Evolutionary conservation across 2,329 filamentous ascomycete species (phyloP), one percentile per base, ranked within the genome.

Genomic region (Lachnellula suecica): DNA sequence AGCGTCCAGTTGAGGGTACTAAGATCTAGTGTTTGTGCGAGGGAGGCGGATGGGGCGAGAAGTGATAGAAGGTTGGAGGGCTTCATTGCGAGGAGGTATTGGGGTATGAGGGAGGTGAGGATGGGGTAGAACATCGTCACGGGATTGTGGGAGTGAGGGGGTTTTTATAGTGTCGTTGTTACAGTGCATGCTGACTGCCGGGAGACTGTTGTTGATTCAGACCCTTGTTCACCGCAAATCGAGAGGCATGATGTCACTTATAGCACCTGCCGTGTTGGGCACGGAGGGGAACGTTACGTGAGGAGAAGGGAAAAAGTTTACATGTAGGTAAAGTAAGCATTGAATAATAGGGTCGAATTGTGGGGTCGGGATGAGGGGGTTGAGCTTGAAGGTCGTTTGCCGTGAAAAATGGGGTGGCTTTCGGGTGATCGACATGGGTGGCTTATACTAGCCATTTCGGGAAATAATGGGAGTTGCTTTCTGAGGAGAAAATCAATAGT

Each of bases 1-100:
- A 59, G 24, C 1, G 47, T 57, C 58, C 58, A 60, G 35, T 55
- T 8, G 8, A 38, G 40, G 9, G 44, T 48, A 20, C 52, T 49
- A 13, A 60, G 47, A 44, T 59, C 50, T 17, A 57, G 13, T 20
- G 56, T 43, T 22, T 51, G 51, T 23, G 49, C 2, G 56, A 49
- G 11, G 31, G 19, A 4, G 38, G 43, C 38, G 48, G 41, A 2
- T 31, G 19, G 29, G 19, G 38, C 4, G 57, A 19, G 1, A 54
- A 4, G 7, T 47, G 34, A 24, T n/a, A 53, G 15, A 3, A 41
- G 25, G 34, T 37, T 23, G 17, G 43, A 35, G 10, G 24, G 11
- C 42, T 31, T 56, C 52, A 58, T 53, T 17, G 44, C 44, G n/a
- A 40, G n/a, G n/a, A 19, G 8, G 20, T 11, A 23, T 40, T 40